These are phyloP conservation scores for Umbilicus rupestris DNA, from an alignment of 164 flowering plant genomes.

Conservation along the genomic window DNA sequence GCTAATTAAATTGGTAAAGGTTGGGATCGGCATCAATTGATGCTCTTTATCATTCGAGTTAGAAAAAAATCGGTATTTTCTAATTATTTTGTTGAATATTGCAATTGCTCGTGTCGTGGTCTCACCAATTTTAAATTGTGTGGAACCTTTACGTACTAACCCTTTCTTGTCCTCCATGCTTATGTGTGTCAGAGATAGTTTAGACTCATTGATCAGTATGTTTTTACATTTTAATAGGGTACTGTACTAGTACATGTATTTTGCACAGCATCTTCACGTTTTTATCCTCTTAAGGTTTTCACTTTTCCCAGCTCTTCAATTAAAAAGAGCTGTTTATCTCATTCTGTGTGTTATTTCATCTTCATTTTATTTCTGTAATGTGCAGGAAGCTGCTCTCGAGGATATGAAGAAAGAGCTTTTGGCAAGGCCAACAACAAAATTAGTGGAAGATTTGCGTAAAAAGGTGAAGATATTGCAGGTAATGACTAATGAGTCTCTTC, in stretches of 20 bases:
- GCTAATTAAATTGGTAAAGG: too few relatives aligned
- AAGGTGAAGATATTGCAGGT: slow-evolving; percentile 98
- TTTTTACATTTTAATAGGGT: too few relatives aligned
- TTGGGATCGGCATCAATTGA: too few relatives aligned
- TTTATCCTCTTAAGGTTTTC: too few relatives aligned
- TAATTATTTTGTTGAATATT: background rate
- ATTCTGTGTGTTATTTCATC: background rate
- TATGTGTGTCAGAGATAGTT: too few relatives aligned
- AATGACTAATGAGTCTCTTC: slow-evolving; percentile 22
- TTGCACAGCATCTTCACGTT: too few relatives aligned
- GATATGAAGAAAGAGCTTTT: slow-evolving; percentile 87
- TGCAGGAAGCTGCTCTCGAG: slow-evolving; percentile 64
- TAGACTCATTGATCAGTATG: too few relatives aligned
- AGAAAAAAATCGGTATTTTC: background rate
- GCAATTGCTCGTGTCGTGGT: background rate
- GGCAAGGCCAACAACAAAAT: slow-evolving; percentile 71
- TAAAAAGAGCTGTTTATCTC: background rate
- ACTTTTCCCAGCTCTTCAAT: too few relatives aligned
- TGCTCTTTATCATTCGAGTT: background rate
- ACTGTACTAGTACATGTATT: too few relatives aligned
- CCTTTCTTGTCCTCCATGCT: too few relatives aligned
- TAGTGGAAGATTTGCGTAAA: slow-evolving; percentile 89
- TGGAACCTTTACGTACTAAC: background rate
- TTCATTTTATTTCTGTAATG: slow-evolving; percentile 12
- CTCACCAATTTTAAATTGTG: background rate